Evolutionary conservation across 768 basidiomycete species (phyloP).

Genomic region (Russula lepida): DNA sequence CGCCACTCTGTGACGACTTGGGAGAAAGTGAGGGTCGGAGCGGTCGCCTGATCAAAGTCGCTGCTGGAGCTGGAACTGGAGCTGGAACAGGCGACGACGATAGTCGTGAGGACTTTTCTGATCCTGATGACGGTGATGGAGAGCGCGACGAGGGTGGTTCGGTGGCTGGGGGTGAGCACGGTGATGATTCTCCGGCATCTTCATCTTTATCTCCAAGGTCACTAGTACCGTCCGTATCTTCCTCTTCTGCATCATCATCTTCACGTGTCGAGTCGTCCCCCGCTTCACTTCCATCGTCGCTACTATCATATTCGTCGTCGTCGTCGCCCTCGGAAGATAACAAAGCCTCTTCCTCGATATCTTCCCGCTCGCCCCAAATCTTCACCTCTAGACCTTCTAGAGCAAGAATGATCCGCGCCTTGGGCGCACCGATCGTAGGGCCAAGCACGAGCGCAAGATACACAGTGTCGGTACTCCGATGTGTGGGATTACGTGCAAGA

Average conservation of each 20-base stretch:
- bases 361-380: slow-evolving; percentile 24
- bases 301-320: slow-evolving; percentile 13
- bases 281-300: slow-evolving; percentile 5
- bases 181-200: background rate
- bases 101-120: slow-evolving; percentile 4
- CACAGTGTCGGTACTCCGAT: slow-evolving; percentile 27
- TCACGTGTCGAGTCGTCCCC: slow-evolving; percentile 10
- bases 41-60: slow-evolving; percentile 13
- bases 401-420: slow-evolving; percentile 50
- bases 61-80: background rate
- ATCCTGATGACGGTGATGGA: slow-evolving; percentile 21
- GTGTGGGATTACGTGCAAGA: slow-evolving; percentile 33
- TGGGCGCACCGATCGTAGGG: slow-evolving; percentile 53
- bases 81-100: slow-evolving; percentile 4
- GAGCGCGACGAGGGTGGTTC: slow-evolving; percentile 27
- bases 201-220: slow-evolving; percentile 2
- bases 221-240: slow-evolving; percentile 3
- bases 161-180: slow-evolving; percentile 17
- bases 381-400: slow-evolving; percentile 57
- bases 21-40: slow-evolving; percentile 12
- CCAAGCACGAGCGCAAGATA: slow-evolving; percentile 61
- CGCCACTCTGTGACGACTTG: slow-evolving; percentile 7
- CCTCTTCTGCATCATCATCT: slow-evolving; percentile 13
- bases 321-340: slow-evolving; percentile 6
- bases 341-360: background rate